Evolutionary conservation across 169 alveolate genomes (phyloP).

Genomic region (Babesia gibsoni): DNA sequence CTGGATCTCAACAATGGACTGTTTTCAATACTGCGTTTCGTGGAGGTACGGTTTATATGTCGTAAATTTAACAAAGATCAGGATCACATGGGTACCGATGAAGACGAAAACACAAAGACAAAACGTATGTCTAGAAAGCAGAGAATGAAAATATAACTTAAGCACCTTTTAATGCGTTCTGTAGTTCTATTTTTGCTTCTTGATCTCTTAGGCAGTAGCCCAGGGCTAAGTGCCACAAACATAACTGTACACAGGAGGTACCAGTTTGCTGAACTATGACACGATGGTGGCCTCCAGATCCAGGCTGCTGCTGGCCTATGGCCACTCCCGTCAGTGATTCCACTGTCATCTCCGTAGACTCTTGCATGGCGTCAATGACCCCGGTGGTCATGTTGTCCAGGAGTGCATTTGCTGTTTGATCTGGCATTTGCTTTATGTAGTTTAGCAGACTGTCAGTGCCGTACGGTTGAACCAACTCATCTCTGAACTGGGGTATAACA

Average conservation of each 20-base stretch:
- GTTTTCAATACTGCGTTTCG: constrained; percentile 24
- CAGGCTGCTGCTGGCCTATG: background rate
- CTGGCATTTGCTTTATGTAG: constrained; percentile 72
- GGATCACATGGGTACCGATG: constrained; percentile 5
- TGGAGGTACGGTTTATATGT: constrained; percentile 15
- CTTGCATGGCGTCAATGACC: constrained; percentile 76
- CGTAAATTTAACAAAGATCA: background rate
- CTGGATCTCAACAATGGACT: constrained; percentile 47
- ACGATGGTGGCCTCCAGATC: constrained; percentile 20
- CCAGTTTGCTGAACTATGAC: constrained; percentile 72
- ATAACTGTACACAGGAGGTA: constrained; percentile 68
- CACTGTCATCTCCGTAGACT: constrained; percentile 67
- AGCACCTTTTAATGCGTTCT: constrained; percentile 36
- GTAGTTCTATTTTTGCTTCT: constrained; percentile 67
- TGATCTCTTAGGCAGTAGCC: constrained; percentile 77
- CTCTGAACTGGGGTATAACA: background rate
- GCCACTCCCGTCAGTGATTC: constrained; percentile 68
- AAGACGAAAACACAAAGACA: background rate
- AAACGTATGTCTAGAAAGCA: constrained; percentile 17
- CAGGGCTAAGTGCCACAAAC: constrained; percentile 81
- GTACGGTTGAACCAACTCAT: background rate
- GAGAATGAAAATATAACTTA: constrained; percentile 39
- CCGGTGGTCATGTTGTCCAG: constrained; percentile 72
- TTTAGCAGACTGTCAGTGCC: constrained; percentile 66
- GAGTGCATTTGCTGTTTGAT: constrained; percentile 66